phyloP scores from a whole-genome alignment of 1,284 basidiomycete genomes.

The Malassezia cuniculi region DNA sequence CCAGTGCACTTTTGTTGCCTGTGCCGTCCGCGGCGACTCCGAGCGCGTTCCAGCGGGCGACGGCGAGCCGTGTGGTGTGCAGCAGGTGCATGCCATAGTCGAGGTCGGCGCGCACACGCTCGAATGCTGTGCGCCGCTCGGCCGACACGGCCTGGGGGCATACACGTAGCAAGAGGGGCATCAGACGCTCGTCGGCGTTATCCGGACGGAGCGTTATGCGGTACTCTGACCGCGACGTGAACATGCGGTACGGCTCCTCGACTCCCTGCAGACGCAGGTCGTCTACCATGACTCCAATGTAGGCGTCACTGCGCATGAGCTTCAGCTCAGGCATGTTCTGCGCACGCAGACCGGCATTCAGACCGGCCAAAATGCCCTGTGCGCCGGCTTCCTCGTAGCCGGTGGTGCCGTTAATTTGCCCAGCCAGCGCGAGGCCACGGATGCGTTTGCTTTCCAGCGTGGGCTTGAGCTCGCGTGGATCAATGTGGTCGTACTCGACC shows the following conservation, averaged over 20 bases:
- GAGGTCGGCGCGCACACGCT: slow-evolving; percentile 51
- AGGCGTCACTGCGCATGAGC: slow-evolving; percentile 68
- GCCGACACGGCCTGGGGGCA: slow-evolving; percentile 55
- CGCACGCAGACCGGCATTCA: slow-evolving; percentile 68
- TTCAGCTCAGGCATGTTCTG: slow-evolving; percentile 52
- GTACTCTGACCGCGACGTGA: slow-evolving; percentile 77
- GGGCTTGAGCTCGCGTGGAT: slow-evolving; percentile 62
- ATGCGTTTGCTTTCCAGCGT: slow-evolving; percentile 76
- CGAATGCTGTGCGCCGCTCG: slow-evolving; percentile 49
- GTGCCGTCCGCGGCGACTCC: slow-evolving; percentile 44
- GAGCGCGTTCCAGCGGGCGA: slow-evolving; percentile 38
- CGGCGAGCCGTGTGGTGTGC: slow-evolving; percentile 41
- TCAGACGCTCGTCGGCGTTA: slow-evolving; percentile 71
- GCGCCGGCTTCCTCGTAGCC: slow-evolving; percentile 85
- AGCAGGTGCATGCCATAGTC: slow-evolving; percentile 51
- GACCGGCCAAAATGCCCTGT: slow-evolving; percentile 69
- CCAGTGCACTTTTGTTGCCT: slow-evolving; percentile 54
- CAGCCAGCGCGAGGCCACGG: slow-evolving; percentile 38
- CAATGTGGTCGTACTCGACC: slow-evolving; percentile 83
- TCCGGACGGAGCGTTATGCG: slow-evolving; percentile 72
- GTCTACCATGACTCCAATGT: slow-evolving; percentile 76
- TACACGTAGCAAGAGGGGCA: slow-evolving; percentile 49
- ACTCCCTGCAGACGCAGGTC: slow-evolving; percentile 74
- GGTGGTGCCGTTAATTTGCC: slow-evolving; percentile 54
- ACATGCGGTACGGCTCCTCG: slow-evolving; percentile 84